Evolutionary conservation across 2,329 filamentous ascomycete genomes (phyloP).

Genomic region (Fusarium sp.): DNA sequence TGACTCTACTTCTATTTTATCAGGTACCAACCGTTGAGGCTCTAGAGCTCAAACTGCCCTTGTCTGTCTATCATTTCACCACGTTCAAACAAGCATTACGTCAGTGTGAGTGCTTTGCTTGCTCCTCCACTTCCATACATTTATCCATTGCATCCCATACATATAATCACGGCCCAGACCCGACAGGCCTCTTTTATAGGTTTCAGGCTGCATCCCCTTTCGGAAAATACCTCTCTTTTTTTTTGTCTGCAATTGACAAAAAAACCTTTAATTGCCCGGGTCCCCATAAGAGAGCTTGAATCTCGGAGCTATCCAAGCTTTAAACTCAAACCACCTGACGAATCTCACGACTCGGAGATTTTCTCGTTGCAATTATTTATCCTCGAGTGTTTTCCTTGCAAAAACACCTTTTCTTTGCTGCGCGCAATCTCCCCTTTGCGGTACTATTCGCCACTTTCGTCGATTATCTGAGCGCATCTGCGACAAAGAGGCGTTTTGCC

Average conservation of each 20-base stretch:
- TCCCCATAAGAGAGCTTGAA: conserved; percentile 16
- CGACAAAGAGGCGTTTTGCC: conserved; percentile 47
- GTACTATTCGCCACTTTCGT: conserved; percentile 27
- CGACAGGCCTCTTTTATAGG: conserved; percentile 30
- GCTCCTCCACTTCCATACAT: conserved; percentile 37
- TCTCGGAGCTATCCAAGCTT: conserved; percentile 45
- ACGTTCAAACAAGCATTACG: conserved; percentile 42
- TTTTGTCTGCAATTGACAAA: background rate
- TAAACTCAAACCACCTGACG: conserved; percentile 40
- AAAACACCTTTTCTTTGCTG: conserved; percentile 1
- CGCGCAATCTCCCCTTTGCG: conserved; percentile 20
- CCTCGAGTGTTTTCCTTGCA: conserved; percentile 7
- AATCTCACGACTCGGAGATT: conserved; percentile 46
- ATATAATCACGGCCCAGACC: conserved; percentile 22
- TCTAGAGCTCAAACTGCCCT: conserved; percentile 10
- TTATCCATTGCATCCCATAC: conserved; percentile 21
- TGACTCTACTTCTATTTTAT: conserved; percentile 20
- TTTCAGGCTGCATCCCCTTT: conserved; percentile 23
- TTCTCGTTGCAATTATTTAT: conserved; percentile 16
- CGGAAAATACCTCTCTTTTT: conserved; percentile 18
- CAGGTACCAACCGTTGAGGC: conserved; percentile 31
- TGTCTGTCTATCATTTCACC: conserved; percentile 27
- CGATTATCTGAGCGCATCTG: conserved; percentile 42
- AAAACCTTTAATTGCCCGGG: conserved; percentile 10
- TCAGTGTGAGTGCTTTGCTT: conserved; percentile 36